Evolutionary conservation across 257 asterid genomes (phyloP).

Genomic region (Solanum gandarillasii): DNA sequence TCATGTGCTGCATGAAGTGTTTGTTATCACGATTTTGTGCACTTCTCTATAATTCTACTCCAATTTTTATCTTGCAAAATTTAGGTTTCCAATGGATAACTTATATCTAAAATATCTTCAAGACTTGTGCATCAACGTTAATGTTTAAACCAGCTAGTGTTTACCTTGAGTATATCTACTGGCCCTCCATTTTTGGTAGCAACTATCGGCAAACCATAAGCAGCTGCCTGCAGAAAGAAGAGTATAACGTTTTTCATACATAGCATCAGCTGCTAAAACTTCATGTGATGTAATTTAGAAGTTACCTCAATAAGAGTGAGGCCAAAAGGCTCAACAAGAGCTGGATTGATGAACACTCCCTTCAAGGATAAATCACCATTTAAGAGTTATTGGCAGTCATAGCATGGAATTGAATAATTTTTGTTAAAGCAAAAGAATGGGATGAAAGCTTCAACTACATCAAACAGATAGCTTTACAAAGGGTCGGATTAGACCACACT

Average conservation of each 20-base stretch:
- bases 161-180: slow-evolving; percentile 57
- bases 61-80: not conserved
- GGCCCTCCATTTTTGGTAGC: slow-evolving; percentile 71
- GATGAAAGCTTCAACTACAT: not conserved
- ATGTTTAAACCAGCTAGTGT: not conserved
- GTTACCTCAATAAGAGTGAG: slow-evolving; percentile 65
- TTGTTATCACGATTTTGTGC: not conserved
- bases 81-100: not conserved
- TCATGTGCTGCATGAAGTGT: not conserved
- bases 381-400: slow-evolving; percentile 13
- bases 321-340: slow-evolving; percentile 67
- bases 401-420: not conserved
- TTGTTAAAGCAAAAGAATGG: not conserved
- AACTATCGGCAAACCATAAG: slow-evolving; percentile 59
- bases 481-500: not conserved
- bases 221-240: slow-evolving; percentile 47
- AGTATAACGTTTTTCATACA: not conserved
- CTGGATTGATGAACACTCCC: slow-evolving; percentile 77
- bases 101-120: not conserved
- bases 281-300: not conserved
- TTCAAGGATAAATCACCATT: slow-evolving; percentile 16
- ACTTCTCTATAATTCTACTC: not conserved
- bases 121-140: not conserved
- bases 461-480: not conserved
- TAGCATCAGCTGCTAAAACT: not conserved